Evolutionary conservation across 192 early-diverging fungal species (phyloP), one percentile per base, ranked within the genome.

Genomic region (Mortierella claussenii): DNA sequence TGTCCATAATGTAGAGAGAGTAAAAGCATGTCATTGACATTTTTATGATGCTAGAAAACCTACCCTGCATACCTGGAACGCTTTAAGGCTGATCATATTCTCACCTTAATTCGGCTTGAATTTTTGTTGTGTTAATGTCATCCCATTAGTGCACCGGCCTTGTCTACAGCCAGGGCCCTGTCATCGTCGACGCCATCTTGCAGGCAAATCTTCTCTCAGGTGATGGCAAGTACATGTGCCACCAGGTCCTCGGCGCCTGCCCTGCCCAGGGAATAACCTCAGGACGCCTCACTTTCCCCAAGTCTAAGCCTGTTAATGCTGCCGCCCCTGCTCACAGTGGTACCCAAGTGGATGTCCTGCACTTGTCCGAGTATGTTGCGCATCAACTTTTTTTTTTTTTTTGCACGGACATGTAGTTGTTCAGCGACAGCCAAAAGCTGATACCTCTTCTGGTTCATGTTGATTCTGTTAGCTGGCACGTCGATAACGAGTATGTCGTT

Each of bases 281-380:
- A n/a, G 69, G 79, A 45, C 63, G 60, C 13, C 31, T 83, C 31
- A 37, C 68, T 23, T 86, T 86, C 69, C 82, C 85, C 28, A 83
- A 82, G 52, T 26, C 73, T 11, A 83, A 80, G 43, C 85, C 85
- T 15, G 48, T 33, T 13, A 69, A 75, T 28, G 64, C 50, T 27
- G 59, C 44, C n/a, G 26, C 56, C 8, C 68, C 63, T 2, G 9
- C 69, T 17, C 70, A 67, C 17, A 75, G 64, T 21, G 78, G 69
- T 5, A 46, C 60, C 7, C 61, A 42, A 18, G 49, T 85, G 15
- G 82, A 81, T 28, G 74, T 86, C 15, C 53, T 86, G 28, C 85
- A 86, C 49, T 60, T 86, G 26, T 82, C 80, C n/a, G 85, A 86
- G 67, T 85, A 74, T 21, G 84, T 82, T 61, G 2, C 8, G 31